Evolutionary conservation across 305 asterid genomes (phyloP).

Genomic region (Lippia alba): DNA sequence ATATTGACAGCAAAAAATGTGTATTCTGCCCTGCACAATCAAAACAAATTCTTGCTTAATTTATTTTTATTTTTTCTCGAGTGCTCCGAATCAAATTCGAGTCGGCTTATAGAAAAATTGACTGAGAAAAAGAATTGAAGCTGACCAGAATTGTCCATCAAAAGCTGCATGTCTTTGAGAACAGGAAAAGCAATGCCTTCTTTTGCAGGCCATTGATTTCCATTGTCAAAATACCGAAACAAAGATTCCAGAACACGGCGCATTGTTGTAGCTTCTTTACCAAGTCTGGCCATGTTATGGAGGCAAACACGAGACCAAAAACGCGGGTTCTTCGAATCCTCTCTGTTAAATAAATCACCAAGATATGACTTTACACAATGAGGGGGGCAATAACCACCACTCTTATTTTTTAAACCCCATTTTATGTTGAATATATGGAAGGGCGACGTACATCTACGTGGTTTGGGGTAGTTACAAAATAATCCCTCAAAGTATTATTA

Average conservation of each 20-base stretch:
- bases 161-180: constrained; percentile 82
- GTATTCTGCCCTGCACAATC: constrained; percentile 80
- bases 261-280: constrained; percentile 93
- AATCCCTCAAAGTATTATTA: too few species aligned
- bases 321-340: constrained; percentile 69
- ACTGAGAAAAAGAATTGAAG: constrained; percentile 24
- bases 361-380: background rate
- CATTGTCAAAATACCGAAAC: constrained; percentile 83
- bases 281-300: constrained; percentile 91
- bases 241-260: constrained; percentile 92
- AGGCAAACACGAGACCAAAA: constrained; percentile 97
- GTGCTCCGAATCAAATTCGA: too few species aligned
- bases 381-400: too few species aligned
- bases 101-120: background rate
- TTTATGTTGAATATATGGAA: too few species aligned
- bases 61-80: too few species aligned
- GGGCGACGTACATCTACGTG: too few species aligned
- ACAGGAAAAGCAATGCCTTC: constrained; percentile 85
- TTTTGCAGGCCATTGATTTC: constrained; percentile 76
- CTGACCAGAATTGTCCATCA: constrained; percentile 90
- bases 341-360: constrained; percentile 51
- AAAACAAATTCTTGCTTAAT: background rate
- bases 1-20: constrained; percentile 81
- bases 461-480: too few species aligned
- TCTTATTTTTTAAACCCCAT: too few species aligned